Conservation (phyloP, 2,329 filamentous ascomycete genomes). For the Geosmithia flava region DNA sequence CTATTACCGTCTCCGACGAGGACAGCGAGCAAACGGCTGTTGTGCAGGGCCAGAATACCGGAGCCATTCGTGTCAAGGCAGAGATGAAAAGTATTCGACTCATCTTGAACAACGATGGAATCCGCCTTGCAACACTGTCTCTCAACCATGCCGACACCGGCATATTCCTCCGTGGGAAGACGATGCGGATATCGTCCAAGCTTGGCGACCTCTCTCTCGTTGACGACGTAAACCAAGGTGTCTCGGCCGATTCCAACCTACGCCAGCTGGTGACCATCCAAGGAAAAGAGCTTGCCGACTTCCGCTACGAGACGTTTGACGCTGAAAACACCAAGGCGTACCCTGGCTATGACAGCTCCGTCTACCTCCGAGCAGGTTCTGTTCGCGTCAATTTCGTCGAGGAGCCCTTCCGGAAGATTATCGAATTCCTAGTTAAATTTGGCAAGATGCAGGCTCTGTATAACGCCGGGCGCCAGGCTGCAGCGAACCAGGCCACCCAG, state of each 20-base stretch:
- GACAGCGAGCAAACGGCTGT: constrained; percentile 21
- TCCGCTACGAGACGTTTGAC: constrained; percentile 95
- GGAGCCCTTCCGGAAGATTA: constrained; percentile 95
- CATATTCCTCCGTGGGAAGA: constrained; percentile 73
- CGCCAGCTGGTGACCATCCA: constrained; percentile 88
- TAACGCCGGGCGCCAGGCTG: constrained; percentile 90
- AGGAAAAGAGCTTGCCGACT: constrained; percentile 89
- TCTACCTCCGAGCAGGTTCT: constrained; percentile 83
- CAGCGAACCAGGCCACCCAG: constrained; percentile 84
- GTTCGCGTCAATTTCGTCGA: constrained; percentile 96
- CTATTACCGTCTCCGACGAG: constrained; percentile 24
- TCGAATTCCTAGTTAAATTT: constrained; percentile 96
- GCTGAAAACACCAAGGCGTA: constrained; percentile 56
- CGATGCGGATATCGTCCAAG: constrained; percentile 77
- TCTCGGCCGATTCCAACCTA: constrained; percentile 66
- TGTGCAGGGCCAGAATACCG: constrained; percentile 27
- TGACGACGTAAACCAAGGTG: constrained; percentile 88
- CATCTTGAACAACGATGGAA: constrained; percentile 95
- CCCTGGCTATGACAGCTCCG: constrained; percentile 87
- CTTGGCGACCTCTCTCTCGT: constrained; percentile 81
- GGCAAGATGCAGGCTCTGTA: constrained; percentile 99
- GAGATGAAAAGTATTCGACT: constrained; percentile 87
- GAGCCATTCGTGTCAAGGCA: constrained; percentile 86
- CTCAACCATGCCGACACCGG: constrained; percentile 87
- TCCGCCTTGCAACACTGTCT: constrained; percentile 82